phyloP scores from a whole-genome alignment of 352 stramenopile species.

The Phytophthora uliginosa region DNA sequence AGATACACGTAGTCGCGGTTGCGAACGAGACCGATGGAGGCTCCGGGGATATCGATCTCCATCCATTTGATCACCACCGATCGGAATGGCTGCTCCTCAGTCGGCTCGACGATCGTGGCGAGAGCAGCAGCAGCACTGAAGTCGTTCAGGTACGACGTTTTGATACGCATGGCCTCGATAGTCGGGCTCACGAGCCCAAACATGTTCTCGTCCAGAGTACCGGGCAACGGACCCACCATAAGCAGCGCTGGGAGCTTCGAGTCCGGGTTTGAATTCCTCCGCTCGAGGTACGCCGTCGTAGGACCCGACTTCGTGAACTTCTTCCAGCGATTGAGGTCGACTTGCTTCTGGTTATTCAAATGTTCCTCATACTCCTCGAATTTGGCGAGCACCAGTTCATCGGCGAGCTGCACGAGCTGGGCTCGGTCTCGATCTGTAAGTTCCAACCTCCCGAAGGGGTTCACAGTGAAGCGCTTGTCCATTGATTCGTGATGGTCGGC shows the following conservation, averaged over 20 bases:
- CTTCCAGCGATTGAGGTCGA: slow-evolving; percentile 23
- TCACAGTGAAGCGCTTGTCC: neutral
- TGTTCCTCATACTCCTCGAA: slow-evolving; percentile 25
- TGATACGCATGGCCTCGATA: slow-evolving; percentile 31
- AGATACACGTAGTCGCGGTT: slow-evolving; percentile 33
- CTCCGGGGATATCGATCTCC: slow-evolving; percentile 22
- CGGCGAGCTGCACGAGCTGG: slow-evolving; percentile 17
- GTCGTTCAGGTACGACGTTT: slow-evolving; percentile 26
- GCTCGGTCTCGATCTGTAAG: slow-evolving; percentile 11
- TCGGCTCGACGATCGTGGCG: slow-evolving; percentile 45
- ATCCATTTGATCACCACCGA: slow-evolving; percentile 28
- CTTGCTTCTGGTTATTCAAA: slow-evolving; percentile 14
- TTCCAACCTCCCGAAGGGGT: neutral
- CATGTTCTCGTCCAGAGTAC: slow-evolving; percentile 46
- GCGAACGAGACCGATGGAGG: slow-evolving; percentile 16
- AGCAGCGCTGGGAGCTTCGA: slow-evolving; percentile 26
- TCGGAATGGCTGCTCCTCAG: slow-evolving; percentile 42
- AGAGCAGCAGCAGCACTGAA: slow-evolving; percentile 48
- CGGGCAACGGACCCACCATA: slow-evolving; percentile 30
- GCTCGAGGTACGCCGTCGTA: slow-evolving; percentile 15
- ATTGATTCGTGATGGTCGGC: neutral
- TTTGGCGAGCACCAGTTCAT: slow-evolving; percentile 16
- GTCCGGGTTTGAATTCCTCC: slow-evolving; percentile 23
- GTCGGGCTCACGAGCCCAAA: slow-evolving; percentile 40
- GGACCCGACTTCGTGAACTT: slow-evolving; percentile 11